Evolutionary conservation across 2,329 filamentous ascomycete genomes (phyloP), one percentile per base, ranked within the genome.

Genomic region (Diaporthe helianthi): DNA sequence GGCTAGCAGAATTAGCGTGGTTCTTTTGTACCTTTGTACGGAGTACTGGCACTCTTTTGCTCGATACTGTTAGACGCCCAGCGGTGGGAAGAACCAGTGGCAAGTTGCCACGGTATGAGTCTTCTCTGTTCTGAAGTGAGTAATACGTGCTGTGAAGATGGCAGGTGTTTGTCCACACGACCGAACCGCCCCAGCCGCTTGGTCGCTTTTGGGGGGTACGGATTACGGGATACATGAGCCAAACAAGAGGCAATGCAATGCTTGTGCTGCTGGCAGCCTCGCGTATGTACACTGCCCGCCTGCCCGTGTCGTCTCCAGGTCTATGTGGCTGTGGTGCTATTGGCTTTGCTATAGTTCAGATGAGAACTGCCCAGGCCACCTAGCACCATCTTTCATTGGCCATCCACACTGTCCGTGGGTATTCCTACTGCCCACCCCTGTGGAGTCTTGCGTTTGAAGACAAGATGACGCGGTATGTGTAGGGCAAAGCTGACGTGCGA

Each of bases 281-380:
- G n/a, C n/a, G n/a, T n/a, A n/a, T n/a, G 41, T 47, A 17, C 41
- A 17, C 58, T 31, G 49, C 19, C 52, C 15, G 41, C 58, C 58
- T 31, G 49, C 19, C 52, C 15, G 41, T 67, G 31, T 58, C 31
- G 46, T 36, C 44, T 58, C n/a, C 26, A 31, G 24, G 44, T 31
- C 31, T 58, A 47, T 67, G 41, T 67, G 54, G 65, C 52, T 51
- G 65, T 49, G 29, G 26, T 49, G 65, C 41, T 60, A 53, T 46
- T 55, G 41, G 64, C 26, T 49, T 67, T 67, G 65, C 54, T 38
- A 67, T 41, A 55, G 31, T 67, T 58, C 22, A 67, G 65, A 67
- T 63, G 58, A 63, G 58, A 58, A 36, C 26, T 55, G 65, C 52
- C 65, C 65, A 55, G 65, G 22, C 41, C 41, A 49, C 10, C 52